Evolutionary conservation across 805 yeast species (phyloP), one percentile per base, ranked within the genome.

Genomic region (Candida orba): DNA sequence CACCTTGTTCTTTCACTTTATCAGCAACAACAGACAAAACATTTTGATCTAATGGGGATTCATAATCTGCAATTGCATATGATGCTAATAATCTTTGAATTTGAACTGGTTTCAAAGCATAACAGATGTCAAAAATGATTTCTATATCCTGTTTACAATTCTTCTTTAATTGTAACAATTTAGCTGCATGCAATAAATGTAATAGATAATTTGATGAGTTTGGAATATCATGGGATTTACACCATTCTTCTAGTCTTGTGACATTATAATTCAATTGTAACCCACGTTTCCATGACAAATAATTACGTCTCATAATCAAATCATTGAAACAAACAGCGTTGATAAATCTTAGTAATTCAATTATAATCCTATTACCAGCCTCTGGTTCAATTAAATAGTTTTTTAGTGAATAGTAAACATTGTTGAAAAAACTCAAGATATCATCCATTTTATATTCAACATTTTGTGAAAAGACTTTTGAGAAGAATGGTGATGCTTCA

Each of bases 191-290:
- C 52, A 89, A 74, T 59, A 93, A 72, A 60, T 90, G 97, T 49
- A 82, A 81, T 60, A 93, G 74, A 58, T 88, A 81, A 33, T 81
- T 78, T 4, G 91, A 77, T 2, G 95, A 95, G 60, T 90, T 96
- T 40, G 84, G 84, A 49, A 93, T 78, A 41, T 84, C 90, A 63
- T 91, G 96, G 8, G 88, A 79, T 68, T 88, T 91, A 66, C 98
- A 91, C 99, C 99, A 93, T 68, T 93, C 99, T 64, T 89, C 97
- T 56, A 93, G 75, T 58, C 98, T 78, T 4, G 99, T 93, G 43
- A 90, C 95, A 64, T 93, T 93, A 68, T 93, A 93, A 63, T 89
- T 93, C 66, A 93, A 79, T 67, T 93, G 99, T 54, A 93, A 75
- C 39, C 98, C 98, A 61, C 99, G 83, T 69, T 91, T 93, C 99